A percentile compares a stretch with the other conserved stretches of the same genome.
phyloP scores from a whole-genome alignment of 495 filamentous ascomycete species.

The Antarctomyces pellizariae region DNA sequence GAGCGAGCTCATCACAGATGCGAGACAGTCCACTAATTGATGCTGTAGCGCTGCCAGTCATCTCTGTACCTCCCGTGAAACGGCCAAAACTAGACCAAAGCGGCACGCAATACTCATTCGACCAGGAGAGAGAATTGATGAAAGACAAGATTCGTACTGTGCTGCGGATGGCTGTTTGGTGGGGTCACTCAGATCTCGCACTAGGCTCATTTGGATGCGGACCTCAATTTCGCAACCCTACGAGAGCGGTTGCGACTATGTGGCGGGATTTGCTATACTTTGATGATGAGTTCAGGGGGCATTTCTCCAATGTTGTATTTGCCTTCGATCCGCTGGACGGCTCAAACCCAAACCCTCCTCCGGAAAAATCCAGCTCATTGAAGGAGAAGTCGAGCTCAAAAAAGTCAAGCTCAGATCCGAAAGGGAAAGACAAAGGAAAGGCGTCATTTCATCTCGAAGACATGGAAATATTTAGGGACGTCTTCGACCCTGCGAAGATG shows the following conservation, averaged over 20 bases:
- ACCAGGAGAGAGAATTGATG: slow-evolving; percentile 41
- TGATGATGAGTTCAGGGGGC: slow-evolving; percentile 40
- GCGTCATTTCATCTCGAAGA: background rate
- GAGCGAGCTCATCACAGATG: slow-evolving; percentile 21
- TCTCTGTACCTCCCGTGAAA: slow-evolving; percentile 44
- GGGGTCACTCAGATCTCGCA: slow-evolving; percentile 32
- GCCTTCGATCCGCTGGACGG: slow-evolving; percentile 26
- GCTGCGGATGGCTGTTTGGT: slow-evolving; percentile 39
- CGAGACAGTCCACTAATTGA: slow-evolving; percentile 16
- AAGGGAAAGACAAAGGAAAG: background rate
- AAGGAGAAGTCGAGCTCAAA: slow-evolving; percentile 2
- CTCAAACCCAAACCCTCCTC: background rate
- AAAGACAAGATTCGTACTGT: slow-evolving; percentile 45
- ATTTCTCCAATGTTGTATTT: slow-evolving; percentile 45
- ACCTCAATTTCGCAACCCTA: slow-evolving; percentile 43
- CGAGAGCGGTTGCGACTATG: slow-evolving; percentile 38
- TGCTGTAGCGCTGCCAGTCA: slow-evolving; percentile 37
- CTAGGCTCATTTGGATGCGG: slow-evolving; percentile 51
- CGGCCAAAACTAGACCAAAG: slow-evolving; percentile 44
- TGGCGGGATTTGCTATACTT: slow-evolving; percentile 44
- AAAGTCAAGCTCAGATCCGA: slow-evolving; percentile 2
- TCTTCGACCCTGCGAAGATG: slow-evolving; percentile 10
- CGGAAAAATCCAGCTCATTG: slow-evolving; percentile 3
- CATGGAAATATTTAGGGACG: slow-evolving; percentile 9
- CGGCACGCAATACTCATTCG: slow-evolving; percentile 43